Conservation (phyloP, 805 yeast genomes). For the Kodamaea hsintzibuensis region DNA sequence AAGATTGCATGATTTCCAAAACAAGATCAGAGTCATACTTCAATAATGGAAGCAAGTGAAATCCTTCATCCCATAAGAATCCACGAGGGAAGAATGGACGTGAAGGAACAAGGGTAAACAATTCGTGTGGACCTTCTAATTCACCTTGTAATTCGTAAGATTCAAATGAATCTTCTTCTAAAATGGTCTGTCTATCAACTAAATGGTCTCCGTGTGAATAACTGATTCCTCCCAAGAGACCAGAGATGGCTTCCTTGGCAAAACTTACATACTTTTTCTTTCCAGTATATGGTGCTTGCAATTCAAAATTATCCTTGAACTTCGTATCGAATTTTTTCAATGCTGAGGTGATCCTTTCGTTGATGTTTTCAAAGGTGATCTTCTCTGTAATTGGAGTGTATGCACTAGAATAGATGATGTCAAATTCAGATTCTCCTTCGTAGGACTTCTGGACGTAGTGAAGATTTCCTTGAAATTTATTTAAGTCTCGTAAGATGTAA, state of each 20-base stretch:
- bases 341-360: conserved; percentile 31
- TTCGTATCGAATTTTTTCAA: conserved; percentile 47
- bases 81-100: conserved; percentile 96
- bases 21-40: conserved; percentile 83
- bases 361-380: conserved; percentile 40
- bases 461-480: conserved; percentile 67
- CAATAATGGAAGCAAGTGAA: conserved; percentile 79
- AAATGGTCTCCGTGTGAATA: conserved; percentile 82
- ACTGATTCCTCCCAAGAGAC: conserved; percentile 86
- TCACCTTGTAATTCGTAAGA: conserved; percentile 51
- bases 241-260: conserved; percentile 79
- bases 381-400: conserved; percentile 37
- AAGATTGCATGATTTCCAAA: conserved; percentile 76
- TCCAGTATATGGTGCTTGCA: conserved; percentile 55
- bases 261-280: conserved; percentile 48
- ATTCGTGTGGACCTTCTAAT: conserved; percentile 74
- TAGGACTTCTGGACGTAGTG: conserved; percentile 79
- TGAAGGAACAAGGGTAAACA: conserved; percentile 86
- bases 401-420: conserved; percentile 58
- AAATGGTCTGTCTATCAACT: conserved; percentile 70
- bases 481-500: conserved; percentile 58
- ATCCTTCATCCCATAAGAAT: conserved; percentile 98
- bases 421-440: conserved; percentile 74
- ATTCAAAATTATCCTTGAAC: conserved; percentile 51
- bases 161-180: conserved; percentile 71